Evolutionary conservation across 2,329 filamentous ascomycete species (phyloP).

Genomic region (Cladorrhinum sp.): DNA sequence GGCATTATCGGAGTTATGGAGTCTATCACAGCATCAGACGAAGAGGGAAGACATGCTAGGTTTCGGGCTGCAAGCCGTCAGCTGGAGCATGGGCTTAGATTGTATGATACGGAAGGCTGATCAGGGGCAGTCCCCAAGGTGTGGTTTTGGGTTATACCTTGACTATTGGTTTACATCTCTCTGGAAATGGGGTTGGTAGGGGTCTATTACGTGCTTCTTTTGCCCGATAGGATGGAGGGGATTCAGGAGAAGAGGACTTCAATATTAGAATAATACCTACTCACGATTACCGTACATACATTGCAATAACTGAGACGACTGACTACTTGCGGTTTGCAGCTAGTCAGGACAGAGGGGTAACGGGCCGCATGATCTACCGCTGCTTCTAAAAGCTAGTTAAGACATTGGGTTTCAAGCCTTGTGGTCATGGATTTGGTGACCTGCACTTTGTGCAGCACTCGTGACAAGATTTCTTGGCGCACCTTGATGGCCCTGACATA

Average conservation of each 20-base stretch:
- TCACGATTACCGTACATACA: neutral
- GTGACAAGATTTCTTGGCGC: neutral
- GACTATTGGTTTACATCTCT: neutral
- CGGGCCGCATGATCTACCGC: neutral
- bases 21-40: neutral
- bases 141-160: neutral
- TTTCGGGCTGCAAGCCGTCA: too few relatives aligned
- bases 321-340: neutral
- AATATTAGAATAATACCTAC: neutral
- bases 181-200: neutral
- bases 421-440: neutral
- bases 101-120: too few relatives aligned
- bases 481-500: neutral
- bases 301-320: neutral
- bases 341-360: neutral
- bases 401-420: neutral
- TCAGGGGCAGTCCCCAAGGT: neutral
- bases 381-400: neutral
- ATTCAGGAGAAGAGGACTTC: neutral
- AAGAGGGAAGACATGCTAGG: neutral
- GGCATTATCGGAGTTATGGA: constrained; percentile 6
- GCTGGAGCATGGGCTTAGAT: too few relatives aligned
- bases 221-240: neutral
- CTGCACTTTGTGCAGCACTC: neutral
- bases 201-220: neutral